Conservation (phyloP, 2,329 filamentous ascomycete species). For the Dactylonectria macrodidyma region DNA sequence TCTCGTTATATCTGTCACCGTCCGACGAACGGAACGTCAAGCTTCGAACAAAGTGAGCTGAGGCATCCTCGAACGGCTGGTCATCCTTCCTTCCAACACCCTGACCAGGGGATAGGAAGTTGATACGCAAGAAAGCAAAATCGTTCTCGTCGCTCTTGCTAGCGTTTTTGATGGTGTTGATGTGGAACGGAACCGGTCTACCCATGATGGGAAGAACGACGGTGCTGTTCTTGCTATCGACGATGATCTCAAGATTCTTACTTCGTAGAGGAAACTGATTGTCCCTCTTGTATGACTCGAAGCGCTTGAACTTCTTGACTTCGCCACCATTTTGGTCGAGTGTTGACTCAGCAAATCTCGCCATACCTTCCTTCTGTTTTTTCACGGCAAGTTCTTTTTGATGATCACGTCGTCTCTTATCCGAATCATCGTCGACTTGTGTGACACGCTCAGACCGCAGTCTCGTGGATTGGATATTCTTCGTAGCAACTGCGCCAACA, state of each 20-base stretch:
- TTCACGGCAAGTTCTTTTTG: conserved; percentile 90
- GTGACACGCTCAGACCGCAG: conserved; percentile 92
- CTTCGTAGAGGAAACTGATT: conserved; percentile 90
- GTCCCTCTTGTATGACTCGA: conserved; percentile 98
- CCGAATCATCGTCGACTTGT: conserved; percentile 90
- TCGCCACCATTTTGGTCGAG: conserved; percentile 90
- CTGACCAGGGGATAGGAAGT: conserved; percentile 96
- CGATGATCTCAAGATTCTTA: conserved; percentile 88
- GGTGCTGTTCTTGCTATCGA: conserved; percentile 91
- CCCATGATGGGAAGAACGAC: conserved; percentile 98
- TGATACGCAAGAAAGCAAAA: conserved; percentile 94
- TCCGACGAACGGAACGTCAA: conserved; percentile 95
- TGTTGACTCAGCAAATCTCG: conserved; percentile 87
- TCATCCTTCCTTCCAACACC: conserved; percentile 98
- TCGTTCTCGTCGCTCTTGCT: conserved; percentile 98
- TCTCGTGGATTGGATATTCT: conserved; percentile 95
- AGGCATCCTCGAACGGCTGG: conserved; percentile 96
- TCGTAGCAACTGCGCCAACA: conserved; percentile 89
- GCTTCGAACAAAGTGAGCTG: conserved; percentile 95
- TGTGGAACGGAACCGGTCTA: conserved; percentile 96
- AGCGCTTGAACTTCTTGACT: conserved; percentile 98
- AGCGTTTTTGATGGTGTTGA: conserved; percentile 97
- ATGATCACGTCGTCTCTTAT: conserved; percentile 89
- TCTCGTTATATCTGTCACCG: conserved; percentile 88
- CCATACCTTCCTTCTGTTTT: conserved; percentile 91